Evolutionary conservation across 257 asterid genomes (phyloP), one percentile per base, ranked within the genome.

Genomic region (Penstemon davidsonii): DNA sequence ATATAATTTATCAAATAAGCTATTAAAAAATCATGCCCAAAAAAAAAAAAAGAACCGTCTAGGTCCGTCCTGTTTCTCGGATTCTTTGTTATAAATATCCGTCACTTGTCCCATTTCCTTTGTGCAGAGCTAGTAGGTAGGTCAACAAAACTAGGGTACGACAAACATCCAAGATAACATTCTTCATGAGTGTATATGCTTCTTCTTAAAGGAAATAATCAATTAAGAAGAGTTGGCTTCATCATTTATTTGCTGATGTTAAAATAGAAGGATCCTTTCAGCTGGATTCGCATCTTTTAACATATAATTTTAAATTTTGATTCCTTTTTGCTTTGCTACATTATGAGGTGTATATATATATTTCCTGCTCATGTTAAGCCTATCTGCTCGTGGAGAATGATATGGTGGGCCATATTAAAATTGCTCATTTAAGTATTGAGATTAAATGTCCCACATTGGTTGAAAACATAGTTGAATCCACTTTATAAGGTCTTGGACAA

Each of bases 321-420:
- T 53, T 69, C 9, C 53, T 18, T 45, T 46, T 46, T 12, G 8
- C 0, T 15, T 49, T 11, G 4, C 54, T 67, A 70, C 53, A 47
- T 50, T 36, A 44, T 54, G 51, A 53, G 62, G 71, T n/a, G n/a
- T n/a, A n/a, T 39, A 62, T 62, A 64, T 72, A 33, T 7, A 40
- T 5, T 67, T 50, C 40, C 40, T 19, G 42, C 13, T 69, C 70
- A 59, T 51, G 56, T 38, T 55, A 42, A 40, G 37, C 41, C 68
- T 47, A 2, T 1, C 18, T 15, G 18, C 18, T 15, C 18, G 18
- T 15, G 18, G 18, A 53, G 33, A 59, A 11, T 66, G 59, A 73
- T 49, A 50, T 58, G 56, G 79, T 57, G 80, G 80, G 49, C 72
- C 69, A 12, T 49, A 10, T 51, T 43, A 25, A 64, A 80, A 70